Conservation (phyloP, 345 rosid genomes). For the Adansonia digitata region DNA sequence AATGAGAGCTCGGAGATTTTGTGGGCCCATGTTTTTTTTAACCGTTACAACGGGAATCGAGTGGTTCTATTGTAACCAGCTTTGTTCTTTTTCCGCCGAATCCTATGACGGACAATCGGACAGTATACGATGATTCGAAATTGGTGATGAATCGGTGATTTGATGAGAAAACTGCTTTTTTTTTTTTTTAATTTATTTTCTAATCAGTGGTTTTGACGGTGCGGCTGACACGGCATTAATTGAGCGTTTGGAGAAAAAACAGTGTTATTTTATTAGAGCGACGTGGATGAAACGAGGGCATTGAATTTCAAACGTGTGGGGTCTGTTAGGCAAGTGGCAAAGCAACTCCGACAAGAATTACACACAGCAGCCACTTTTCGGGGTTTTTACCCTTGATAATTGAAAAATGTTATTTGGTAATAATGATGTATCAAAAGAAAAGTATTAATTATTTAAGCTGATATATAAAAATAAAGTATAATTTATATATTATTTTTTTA, state of each 20-base stretch:
- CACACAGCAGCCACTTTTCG: not conserved
- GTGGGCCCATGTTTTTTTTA: not conserved
- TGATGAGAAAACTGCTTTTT: too few relatives aligned
- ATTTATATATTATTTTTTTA: too few relatives aligned
- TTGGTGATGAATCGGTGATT: not conserved
- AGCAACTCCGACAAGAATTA: not conserved
- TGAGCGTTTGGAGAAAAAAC: not conserved
- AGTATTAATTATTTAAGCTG: too few relatives aligned
- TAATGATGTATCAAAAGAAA: too few relatives aligned
- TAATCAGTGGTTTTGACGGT: not conserved
- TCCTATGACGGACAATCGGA: not conserved
- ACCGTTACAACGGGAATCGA: conserved; percentile 5
- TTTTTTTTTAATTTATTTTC: not conserved
- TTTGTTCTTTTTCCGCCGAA: not conserved
- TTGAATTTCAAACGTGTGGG: conserved; percentile 3
- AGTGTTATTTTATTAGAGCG: not conserved
- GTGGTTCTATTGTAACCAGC: not conserved
- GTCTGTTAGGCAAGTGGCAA: not conserved
- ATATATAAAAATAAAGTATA: too few relatives aligned
- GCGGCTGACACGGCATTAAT: not conserved
- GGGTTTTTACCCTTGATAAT: too few relatives aligned
- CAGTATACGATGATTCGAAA: not conserved
- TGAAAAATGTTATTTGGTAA: too few relatives aligned
- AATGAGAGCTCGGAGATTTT: not conserved
- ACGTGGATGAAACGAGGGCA: conserved; percentile 4